Evolutionary conservation across 1,284 basidiomycete species (phyloP).

Genomic region (Cryptococcus neoformans): DNA sequence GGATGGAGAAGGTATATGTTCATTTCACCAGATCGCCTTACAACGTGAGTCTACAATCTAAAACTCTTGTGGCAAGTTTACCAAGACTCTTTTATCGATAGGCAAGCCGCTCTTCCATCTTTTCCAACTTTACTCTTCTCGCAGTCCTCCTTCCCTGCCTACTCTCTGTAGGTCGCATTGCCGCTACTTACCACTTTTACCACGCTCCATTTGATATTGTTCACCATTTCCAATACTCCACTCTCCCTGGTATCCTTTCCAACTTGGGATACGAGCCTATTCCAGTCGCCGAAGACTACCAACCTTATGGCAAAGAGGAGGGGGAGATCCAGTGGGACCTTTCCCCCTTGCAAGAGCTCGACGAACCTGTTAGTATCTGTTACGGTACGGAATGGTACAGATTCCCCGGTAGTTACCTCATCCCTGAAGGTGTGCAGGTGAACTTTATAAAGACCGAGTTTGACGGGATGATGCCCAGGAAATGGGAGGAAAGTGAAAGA

Average conservation of each 20-base stretch:
- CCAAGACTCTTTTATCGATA: conserved; percentile 33
- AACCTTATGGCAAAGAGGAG: conserved; percentile 51
- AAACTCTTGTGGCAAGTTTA: not conserved
- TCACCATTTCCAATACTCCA: conserved; percentile 68
- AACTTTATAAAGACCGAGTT: conserved; percentile 89
- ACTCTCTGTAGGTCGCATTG: conserved; percentile 72
- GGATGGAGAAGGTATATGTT: conserved; percentile 75
- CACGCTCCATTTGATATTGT: conserved; percentile 79
- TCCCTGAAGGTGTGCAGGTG: conserved; percentile 77
- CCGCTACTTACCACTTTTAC: conserved; percentile 84
- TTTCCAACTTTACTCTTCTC: conserved; percentile 69
- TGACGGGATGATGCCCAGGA: conserved; percentile 77
- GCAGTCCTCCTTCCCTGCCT: conserved; percentile 63
- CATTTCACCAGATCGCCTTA: conserved; percentile 76
- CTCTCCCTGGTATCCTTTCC: conserved; percentile 77
- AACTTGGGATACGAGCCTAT: conserved; percentile 60
- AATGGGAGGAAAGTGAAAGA: conserved; percentile 32
- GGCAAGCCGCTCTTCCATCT: conserved; percentile 73
- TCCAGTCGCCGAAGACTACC: conserved; percentile 30
- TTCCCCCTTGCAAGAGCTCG: conserved; percentile 64
- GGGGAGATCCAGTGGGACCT: conserved; percentile 62
- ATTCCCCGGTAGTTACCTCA: conserved; percentile 85
- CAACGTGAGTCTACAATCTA: conserved; percentile 55
- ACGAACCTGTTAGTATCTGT: conserved; percentile 66
- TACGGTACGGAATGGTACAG: conserved; percentile 95